Evolutionary conservation across 306 rosid genomes (phyloP), one percentile per base, ranked within the genome.

Genomic region (Lathyrus sativus): DNA sequence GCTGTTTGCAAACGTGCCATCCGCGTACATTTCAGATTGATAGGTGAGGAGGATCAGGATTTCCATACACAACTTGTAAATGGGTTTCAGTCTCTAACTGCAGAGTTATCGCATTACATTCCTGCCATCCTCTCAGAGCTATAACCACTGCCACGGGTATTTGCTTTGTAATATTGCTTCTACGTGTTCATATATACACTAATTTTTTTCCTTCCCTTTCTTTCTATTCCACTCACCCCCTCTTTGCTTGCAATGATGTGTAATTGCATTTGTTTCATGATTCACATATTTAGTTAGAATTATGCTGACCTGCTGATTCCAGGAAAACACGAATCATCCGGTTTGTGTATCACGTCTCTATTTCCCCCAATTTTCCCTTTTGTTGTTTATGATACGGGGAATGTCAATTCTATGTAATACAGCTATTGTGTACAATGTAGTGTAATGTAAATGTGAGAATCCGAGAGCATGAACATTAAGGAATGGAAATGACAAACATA

Each of bases 1-100:
- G 98, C 98, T 1, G 98, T 93, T 11, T 93, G 98, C 81, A 93
- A 93, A 75, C 98, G 98, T 7, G 98, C 98, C 12, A 93, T 93
- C 70, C 87, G 98, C 1, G 97, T 93, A 11, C 98, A 93, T 76
- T 82, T 88, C 78, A 85, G 98, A 74, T 68, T 93, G 75, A 93
- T 93, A 11, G 98, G 98, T 12, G 98, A 93, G 78, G 98, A 93
- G 72, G 98, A 93, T 79, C 97, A 93, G 74, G 98, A 93, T 63
- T 93, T 93, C 85, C 98, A 93, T 76, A 93, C 98, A 2, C 98
- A 93, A 77, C 96, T 93, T 46, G 98, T 90, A 65, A 93, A 93
- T 48, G 98, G 98, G 29, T 93, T 93, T 72, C 98, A 93, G 73
- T 93, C 98, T 11, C 85, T 93, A 9, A 93, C 98, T 9, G 98